Percentiles rank a stretch among this genome's conserved stretches.
Evolutionary conservation across 805 yeast genomes (phyloP).

Genomic region (Pichia scutulata): DNA sequence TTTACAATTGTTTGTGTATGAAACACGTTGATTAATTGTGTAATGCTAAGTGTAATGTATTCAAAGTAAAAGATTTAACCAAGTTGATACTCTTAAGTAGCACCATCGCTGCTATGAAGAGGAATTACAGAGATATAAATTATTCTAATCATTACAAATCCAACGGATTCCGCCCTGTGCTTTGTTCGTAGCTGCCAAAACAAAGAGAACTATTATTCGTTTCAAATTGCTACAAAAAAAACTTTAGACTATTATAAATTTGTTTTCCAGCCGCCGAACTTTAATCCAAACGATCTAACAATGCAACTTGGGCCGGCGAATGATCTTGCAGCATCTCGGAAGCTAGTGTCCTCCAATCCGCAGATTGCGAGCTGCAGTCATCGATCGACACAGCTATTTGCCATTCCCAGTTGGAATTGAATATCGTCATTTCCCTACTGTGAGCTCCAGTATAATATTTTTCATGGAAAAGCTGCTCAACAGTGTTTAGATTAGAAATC

Average conservation of each 20-base stretch:
- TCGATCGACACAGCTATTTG: neutral
- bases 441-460: neutral
- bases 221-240: no score
- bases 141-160: no score
- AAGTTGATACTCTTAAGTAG: no score
- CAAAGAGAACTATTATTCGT: no score
- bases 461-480: conserved; percentile 3
- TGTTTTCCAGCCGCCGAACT: no score
- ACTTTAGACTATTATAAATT: no score
- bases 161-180: no score
- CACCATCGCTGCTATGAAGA: no score
- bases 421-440: conserved; percentile 1
- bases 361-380: neutral
- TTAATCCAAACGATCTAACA: neutral
- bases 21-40: conserved; percentile 47
- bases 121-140: no score
- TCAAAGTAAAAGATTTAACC: conserved; percentile 23
- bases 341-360: conserved; percentile 1
- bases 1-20: conserved; percentile 66
- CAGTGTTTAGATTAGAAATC: neutral
- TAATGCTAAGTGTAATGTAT: neutral
- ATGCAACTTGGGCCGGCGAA: conserved; percentile 1
- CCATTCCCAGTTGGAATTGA: conserved; percentile 6
- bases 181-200: no score
- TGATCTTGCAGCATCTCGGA: conserved; percentile 1